phyloP scores from a whole-genome alignment of 148 eudicot genomes.

The Oxyria digyna region DNA sequence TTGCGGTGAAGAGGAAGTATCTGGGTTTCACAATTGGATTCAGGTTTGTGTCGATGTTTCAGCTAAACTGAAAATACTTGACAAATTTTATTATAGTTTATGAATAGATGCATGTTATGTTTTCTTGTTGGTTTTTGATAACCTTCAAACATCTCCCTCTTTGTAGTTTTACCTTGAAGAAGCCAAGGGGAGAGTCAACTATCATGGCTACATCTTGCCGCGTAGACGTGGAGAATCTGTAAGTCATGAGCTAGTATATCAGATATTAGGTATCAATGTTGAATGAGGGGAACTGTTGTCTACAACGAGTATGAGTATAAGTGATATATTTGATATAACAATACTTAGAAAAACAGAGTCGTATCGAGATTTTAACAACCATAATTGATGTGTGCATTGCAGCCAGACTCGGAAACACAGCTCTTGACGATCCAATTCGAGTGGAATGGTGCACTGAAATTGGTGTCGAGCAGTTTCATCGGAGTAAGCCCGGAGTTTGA shows the following conservation, averaged over 20 bases:
- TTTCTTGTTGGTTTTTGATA: no score
- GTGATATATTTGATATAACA: no score
- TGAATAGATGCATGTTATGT: no score
- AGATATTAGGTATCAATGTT: no score
- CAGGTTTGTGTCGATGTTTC: slow-evolving; percentile 35
- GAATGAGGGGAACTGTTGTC: no score
- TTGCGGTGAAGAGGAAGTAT: slow-evolving; percentile 61
- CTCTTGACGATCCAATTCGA: slow-evolving; percentile 81
- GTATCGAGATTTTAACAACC: no score
- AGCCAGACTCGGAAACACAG: slow-evolving; percentile 92
- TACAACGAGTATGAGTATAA: no score
- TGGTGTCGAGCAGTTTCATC: slow-evolving; percentile 67
- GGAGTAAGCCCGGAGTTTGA: slow-evolving; percentile 99
- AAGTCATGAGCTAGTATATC: no score
- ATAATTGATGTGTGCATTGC: slow-evolving; percentile 15
- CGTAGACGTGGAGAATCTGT: slow-evolving; percentile 67
- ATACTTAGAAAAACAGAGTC: no score
- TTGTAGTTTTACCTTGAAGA: slow-evolving; percentile 94
- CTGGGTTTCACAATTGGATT: slow-evolving; percentile 98
- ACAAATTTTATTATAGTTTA: no score
- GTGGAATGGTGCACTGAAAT: slow-evolving; percentile 88
- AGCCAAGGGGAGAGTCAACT: slow-evolving; percentile 79
- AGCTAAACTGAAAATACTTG: no score
- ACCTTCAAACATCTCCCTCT: no score
- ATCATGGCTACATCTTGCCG: slow-evolving; percentile 92